These are phyloP conservation scores for Ganoderma lingzhi DNA, from an alignment of 1,284 basidiomycete genomes.

Conservation along the genomic window DNA sequence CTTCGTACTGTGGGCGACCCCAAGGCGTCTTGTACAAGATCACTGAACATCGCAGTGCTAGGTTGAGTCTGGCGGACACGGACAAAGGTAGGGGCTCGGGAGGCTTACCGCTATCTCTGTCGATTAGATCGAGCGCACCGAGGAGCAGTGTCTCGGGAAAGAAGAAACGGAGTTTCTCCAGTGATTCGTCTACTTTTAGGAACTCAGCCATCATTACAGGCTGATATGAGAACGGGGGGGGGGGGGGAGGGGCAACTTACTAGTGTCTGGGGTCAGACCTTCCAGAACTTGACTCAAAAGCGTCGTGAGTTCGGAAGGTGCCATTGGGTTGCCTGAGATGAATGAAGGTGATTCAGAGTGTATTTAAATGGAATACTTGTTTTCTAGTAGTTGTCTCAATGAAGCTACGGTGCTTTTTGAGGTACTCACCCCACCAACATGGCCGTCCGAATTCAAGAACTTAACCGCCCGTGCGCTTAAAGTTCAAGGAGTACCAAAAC, in stretches of 20 bases:
- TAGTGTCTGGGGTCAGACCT: slow-evolving; percentile 15
- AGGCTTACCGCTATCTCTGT: slow-evolving; percentile 64
- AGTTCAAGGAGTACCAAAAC: neutral
- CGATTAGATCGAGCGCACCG: slow-evolving; percentile 76
- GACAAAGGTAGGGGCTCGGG: neutral
- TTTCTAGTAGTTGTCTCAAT: too few species aligned
- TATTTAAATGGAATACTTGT: too few species aligned
- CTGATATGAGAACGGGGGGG: neutral
- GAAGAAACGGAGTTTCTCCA: slow-evolving; percentile 61
- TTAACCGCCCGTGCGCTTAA: neutral
- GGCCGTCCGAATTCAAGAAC: neutral
- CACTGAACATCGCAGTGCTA: slow-evolving; percentile 49
- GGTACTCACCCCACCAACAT: neutral
- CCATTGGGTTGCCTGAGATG: neutral
- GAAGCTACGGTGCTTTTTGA: neutral
- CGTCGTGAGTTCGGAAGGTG: neutral
- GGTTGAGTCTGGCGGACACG: neutral
- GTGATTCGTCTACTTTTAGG: slow-evolving; percentile 58
- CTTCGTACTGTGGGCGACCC: slow-evolving; percentile 67
- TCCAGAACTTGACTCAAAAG: slow-evolving; percentile 12
- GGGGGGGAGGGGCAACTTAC: slow-evolving; percentile 15
- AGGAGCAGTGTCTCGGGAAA: slow-evolving; percentile 69
- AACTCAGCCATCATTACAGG: neutral
- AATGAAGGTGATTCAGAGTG: too few species aligned
- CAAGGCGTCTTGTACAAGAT: slow-evolving; percentile 65